Evolutionary conservation across 2,329 filamentous ascomycete species (phyloP), one percentile per base, ranked within the genome.

Genomic region (Clarireedia monteithiana): DNA sequence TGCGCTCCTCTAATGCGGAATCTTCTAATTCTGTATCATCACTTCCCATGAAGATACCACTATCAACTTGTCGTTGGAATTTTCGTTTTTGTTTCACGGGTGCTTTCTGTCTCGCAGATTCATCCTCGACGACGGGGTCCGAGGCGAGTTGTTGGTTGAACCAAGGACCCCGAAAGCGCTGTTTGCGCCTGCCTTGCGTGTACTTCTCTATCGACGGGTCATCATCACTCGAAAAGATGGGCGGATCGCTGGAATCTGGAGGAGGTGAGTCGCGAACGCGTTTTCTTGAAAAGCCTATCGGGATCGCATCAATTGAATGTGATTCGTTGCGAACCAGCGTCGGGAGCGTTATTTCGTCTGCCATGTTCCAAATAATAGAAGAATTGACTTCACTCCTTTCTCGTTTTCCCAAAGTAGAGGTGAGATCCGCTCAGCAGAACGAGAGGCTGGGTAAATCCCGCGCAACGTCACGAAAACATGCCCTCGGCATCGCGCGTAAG

Each of bases 161-260:
- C 86, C 85, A 89, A 4, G 84, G 78, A 4, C 86, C 86, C 45
- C 81, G 72, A 59, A 85, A 84, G 49, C 80, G 77, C 63, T 75
- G 77, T 72, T 88, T 89, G 58, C 79, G 77, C 60, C 77, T 75
- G 26, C 76, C 73, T 48, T 78, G 72, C 24, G 75, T 72, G 64
- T 88, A 88, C 63, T 85, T 85, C 58, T 87, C 83, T 48, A 84
- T 68, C 1, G 80, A 79, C 2, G 83, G 82, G 56, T 88, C 85
- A 64, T 88, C 85, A 58, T 89, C 86, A 67, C 83, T 85, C 4
- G 84, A 88, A 69, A 89, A 89, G 26, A 88, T 69, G 49, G 83
- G 78, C 3, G 85, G 84, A 64, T 89, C 86, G 66, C 86, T 88
- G 20, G 84, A 88, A 60, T 79, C 72, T 39, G 73, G 61, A 48